These are phyloP conservation scores for Ophidiomyces ophidiicola DNA, from an alignment of 2,329 filamentous ascomycete species.

Conservation along the genomic window DNA sequence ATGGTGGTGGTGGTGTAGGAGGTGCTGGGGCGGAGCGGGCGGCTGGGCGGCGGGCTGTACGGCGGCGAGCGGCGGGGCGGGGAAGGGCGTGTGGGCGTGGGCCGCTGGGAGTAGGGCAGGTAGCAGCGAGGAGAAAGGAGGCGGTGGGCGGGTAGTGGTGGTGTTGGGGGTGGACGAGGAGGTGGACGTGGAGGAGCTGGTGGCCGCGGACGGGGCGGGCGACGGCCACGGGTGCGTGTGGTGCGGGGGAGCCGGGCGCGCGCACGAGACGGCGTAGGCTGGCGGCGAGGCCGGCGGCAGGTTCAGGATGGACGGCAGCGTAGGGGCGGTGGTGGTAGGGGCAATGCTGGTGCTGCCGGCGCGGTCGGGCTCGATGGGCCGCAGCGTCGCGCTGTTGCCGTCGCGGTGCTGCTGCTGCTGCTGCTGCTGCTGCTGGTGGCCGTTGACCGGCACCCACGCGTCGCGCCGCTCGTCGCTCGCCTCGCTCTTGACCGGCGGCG, in stretches of 20 bases:
- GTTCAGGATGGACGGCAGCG: constrained; percentile 24
- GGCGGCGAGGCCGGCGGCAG: constrained; percentile 23
- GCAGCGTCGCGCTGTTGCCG: background rate
- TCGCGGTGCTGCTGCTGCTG: constrained; percentile 16
- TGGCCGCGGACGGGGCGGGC: constrained; percentile 17
- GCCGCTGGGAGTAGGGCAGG: constrained; percentile 30
- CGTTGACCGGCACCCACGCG: constrained; percentile 29
- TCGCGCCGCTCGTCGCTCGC: constrained; percentile 30
- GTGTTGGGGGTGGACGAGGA: constrained; percentile 25
- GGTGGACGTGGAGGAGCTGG: constrained; percentile 25
- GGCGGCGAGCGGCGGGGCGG: constrained; percentile 24
- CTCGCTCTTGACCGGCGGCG: constrained; percentile 32
- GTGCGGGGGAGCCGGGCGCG: constrained; percentile 16
- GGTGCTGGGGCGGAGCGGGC: background rate
- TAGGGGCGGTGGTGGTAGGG: no score
- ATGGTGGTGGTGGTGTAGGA: constrained; percentile 5
- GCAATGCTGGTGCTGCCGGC: constrained; percentile 7
- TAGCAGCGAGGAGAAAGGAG: constrained; percentile 26
- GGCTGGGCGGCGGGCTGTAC: background rate
- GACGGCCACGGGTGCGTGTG: constrained; percentile 24
- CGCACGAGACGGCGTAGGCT: background rate
- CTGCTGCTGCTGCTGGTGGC: constrained; percentile 17
- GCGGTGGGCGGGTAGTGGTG: constrained; percentile 30
- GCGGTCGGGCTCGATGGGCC: constrained; percentile 12
- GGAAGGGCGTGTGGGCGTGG: constrained; percentile 23